Percentiles rank a stretch among this genome's conserved stretches.
These are phyloP conservation scores for Heterobasidion annosum DNA, from an alignment of 1,284 basidiomycete genomes.

Conservation along the genomic window DNA sequence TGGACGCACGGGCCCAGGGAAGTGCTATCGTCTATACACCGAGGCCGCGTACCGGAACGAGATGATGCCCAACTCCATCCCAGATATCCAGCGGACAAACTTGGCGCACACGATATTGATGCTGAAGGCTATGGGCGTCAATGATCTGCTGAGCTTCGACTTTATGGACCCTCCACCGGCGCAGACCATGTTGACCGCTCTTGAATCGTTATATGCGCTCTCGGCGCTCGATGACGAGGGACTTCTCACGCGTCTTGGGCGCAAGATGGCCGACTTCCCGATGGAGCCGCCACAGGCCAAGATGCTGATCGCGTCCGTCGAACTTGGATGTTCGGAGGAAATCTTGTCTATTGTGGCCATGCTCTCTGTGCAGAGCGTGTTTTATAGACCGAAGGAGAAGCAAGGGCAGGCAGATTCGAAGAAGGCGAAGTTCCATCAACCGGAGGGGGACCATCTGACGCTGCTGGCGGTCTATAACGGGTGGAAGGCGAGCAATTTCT, in stretches of 20 bases:
- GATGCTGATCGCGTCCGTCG: conserved; percentile 98
- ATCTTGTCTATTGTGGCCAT: conserved; percentile 96
- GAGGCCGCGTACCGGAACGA: conserved; percentile 98
- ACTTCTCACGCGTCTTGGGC: conserved; percentile 83
- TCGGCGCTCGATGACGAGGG: conserved; percentile 97
- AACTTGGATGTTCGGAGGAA: conserved; percentile 95
- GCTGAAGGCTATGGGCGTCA: conserved; percentile 98
- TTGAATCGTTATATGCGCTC: conserved; percentile 91
- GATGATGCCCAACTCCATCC: conserved; percentile 97
- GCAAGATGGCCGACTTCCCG: conserved; percentile 99
- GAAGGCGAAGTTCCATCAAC: conserved; percentile 97
- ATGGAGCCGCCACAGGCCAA: conserved; percentile 96
- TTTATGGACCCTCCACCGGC: conserved; percentile 99
- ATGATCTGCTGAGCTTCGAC: conserved; percentile 95
- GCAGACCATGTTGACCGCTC: conserved; percentile 89
- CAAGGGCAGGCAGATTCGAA: conserved; percentile 98
- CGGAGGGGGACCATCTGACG: conserved; percentile 96
- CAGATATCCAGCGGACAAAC: conserved; percentile 96
- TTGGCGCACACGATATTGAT: conserved; percentile 89
- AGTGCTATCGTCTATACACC: conserved; percentile 97
- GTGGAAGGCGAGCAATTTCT: conserved; percentile 94
- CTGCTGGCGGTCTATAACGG: conserved; percentile 96
- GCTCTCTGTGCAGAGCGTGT: conserved; percentile 94
- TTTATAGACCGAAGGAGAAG: conserved; percentile 98
- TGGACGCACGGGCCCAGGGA: conserved; percentile 95